Evolutionary conservation across 1,139 yeast genomes (phyloP).

Genomic region (Pichia sp.): DNA sequence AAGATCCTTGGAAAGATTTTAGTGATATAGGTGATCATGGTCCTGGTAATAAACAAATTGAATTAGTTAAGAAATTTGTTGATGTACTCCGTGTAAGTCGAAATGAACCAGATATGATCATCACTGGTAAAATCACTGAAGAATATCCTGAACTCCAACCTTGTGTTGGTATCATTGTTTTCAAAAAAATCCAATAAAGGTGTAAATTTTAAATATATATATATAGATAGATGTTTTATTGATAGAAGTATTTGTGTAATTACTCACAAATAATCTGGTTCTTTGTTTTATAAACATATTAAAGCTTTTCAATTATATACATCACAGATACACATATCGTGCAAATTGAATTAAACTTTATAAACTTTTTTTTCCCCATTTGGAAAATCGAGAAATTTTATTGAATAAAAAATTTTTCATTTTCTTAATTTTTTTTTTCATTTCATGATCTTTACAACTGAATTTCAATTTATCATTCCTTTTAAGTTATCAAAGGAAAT

Average conservation of each 20-base stretch:
- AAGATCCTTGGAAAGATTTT: slow-evolving; percentile 23
- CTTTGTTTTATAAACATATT: no score
- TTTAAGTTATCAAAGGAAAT: no score
- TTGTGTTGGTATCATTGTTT: slow-evolving; percentile 19
- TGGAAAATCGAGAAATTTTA: background rate
- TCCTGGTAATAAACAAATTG: slow-evolving; percentile 12
- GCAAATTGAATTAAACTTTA: no score
- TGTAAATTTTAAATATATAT: background rate
- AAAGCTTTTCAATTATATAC: no score
- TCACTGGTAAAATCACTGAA: slow-evolving; percentile 14
- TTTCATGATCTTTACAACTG: no score
- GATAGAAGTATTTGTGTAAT: background rate
- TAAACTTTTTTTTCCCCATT: background rate
- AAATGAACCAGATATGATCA: slow-evolving; percentile 22
- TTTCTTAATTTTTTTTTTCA: no score
- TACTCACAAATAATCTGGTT: no score
- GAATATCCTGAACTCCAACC: slow-evolving; percentile 17
- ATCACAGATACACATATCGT: no score
- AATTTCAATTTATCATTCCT: no score
- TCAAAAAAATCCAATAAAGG: slow-evolving; percentile 12
- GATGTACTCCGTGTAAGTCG: slow-evolving; percentile 16
- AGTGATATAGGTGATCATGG: slow-evolving; percentile 13
- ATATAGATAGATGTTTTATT: background rate
- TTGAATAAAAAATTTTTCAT: background rate
- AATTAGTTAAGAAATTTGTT: slow-evolving; percentile 15